Base-by-base conservation (phyloP, 176 grass and related monocot species). In the Sorghum bicolor region DNA sequence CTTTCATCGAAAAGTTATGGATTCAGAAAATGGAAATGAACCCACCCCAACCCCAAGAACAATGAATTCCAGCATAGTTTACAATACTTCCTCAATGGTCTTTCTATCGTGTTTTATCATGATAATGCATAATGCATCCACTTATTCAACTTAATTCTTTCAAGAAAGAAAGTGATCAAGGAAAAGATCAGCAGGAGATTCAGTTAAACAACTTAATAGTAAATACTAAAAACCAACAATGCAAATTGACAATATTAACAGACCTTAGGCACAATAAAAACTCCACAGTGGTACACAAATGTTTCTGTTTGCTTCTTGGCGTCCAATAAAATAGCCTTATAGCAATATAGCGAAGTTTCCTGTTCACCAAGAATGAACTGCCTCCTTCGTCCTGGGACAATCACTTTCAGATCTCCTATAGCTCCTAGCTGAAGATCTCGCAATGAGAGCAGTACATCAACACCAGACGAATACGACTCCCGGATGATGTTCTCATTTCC, bases 201-300 rank as follows among this genome's bases (percentile, higher is more conserved):
- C 22, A 41, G 47, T 50, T 31, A 75, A 64, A 2, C 0, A 40
- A 64, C 9, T 25, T 32, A 64, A 34, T 28, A 73, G 75, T 58
- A 78, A 89, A 71, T 43, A 77, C 24, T 41, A 25, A 14, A 75
- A 64, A 44, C 2, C n/a, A 61, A 29, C 32, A 48, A n/a, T 34
- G 41, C 67, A 57, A 74, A 79, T 39, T 58, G 45, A 67, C 41
- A 71, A 78, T 55, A 62, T 72, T 76, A 72, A 38, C 88, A 64
- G 25, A 98, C 96, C 96, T 98, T 95, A 78, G 96, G 93, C 65
- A 93, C 91, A 53, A 98, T 95, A 85, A 98, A 95, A 90, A 98
- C 83, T 43, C 90, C 96, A 81, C 91, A 95, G n/a, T 84, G 89
- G 38, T 95, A 98, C 30, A 72, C 66, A 82, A 94, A 94, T 80